A percentile compares a stretch with the other conserved stretches of the same genome.
Conservation (phyloP, 148 eudicot genomes). For the Mesembryanthemum crystallinum region DNA sequence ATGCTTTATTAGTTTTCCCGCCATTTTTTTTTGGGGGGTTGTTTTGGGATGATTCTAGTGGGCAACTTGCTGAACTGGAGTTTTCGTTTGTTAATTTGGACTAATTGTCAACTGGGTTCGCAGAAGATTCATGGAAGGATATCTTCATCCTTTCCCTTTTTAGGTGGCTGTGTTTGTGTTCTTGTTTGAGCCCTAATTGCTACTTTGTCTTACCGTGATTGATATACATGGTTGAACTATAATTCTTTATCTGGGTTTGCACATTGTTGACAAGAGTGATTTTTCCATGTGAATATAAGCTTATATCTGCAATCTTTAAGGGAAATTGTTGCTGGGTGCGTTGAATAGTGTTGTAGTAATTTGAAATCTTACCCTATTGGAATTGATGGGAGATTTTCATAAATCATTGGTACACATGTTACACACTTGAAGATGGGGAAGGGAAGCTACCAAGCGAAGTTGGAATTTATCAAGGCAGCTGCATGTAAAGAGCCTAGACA, state of each 20-base stretch:
- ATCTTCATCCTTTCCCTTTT: not conserved
- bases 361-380: not conserved
- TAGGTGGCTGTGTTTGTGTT: not conserved
- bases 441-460: not conserved
- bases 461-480: not conserved
- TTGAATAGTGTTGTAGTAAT: not conserved
- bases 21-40: too few species aligned
- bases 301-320: not conserved
- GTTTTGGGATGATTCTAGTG: not conserved
- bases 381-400: not conserved
- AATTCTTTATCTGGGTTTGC: too few species aligned
- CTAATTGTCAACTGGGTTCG: not conserved
- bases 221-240: not conserved
- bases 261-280: too few species aligned
- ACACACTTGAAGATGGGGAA: not conserved
- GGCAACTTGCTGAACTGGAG: not conserved
- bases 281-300: too few species aligned
- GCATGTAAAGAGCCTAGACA: not conserved
- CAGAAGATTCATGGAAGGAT: not conserved
- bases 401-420: not conserved
- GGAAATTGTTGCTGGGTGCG: not conserved
- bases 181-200: not conserved
- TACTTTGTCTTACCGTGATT: not conserved
- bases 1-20: constrained; percentile 5
- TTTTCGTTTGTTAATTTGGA: not conserved